phyloP scores from a whole-genome alignment of 2,329 filamentous ascomycete genomes.

The Penicillium paneum region DNA sequence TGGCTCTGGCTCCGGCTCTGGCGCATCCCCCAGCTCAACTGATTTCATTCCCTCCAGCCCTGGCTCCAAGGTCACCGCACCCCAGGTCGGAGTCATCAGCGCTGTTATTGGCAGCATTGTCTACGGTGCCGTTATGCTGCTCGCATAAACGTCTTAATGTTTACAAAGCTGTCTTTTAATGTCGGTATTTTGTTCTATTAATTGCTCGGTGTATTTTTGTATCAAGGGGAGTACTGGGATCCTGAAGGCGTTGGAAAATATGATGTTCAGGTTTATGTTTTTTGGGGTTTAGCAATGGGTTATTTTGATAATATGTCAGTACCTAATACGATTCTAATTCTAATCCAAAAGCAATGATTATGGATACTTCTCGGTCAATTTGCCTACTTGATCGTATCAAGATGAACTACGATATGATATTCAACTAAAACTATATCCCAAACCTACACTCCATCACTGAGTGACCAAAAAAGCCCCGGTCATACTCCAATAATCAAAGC shows the following conservation, averaged over 20 bases:
- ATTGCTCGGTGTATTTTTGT: background rate
- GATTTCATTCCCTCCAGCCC: conserved; percentile 24
- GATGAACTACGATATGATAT: background rate
- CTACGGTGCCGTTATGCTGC: conserved; percentile 23
- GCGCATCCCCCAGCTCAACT: conserved; percentile 17
- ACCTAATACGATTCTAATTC: conserved; percentile 19
- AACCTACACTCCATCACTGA: no score
- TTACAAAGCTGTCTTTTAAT: conserved; percentile 7
- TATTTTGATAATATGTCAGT: conserved; percentile 6
- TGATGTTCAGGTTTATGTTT: conserved; percentile 5
- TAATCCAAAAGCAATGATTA: conserved; percentile 1
- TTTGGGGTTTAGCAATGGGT: background rate
- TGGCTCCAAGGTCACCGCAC: conserved; percentile 26
- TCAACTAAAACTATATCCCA: no score
- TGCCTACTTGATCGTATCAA: background rate
- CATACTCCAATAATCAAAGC: background rate
- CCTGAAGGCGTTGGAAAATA: conserved; percentile 13
- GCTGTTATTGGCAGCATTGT: conserved; percentile 4
- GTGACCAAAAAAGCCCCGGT: background rate
- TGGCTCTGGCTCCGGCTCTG: background rate
- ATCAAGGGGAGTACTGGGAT: background rate
- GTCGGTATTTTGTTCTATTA: conserved; percentile 8
- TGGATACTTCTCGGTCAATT: background rate
- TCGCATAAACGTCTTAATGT: conserved; percentile 24
- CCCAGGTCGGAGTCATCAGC: conserved; percentile 10